phyloP scores from a whole-genome alignment of 768 basidiomycete species.

The Mycena amicta region DNA sequence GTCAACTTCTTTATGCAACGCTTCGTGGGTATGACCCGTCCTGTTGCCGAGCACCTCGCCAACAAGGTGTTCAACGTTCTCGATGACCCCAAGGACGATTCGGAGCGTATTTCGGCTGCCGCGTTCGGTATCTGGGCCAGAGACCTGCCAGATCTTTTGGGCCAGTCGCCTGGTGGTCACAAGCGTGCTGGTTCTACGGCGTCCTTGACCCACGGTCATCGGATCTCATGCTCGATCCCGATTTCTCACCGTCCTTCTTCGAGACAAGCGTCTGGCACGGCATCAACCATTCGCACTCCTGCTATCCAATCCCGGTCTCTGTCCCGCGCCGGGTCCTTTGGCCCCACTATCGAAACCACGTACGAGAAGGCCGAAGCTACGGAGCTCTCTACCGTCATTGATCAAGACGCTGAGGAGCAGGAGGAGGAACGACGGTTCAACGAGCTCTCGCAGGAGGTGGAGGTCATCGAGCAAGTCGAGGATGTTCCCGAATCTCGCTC shows the following conservation, averaged over 20 bases:
- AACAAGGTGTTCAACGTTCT: slow-evolving; percentile 83
- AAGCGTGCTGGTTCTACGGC: slow-evolving; percentile 59
- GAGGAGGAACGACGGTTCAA: slow-evolving; percentile 35
- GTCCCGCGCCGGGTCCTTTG: slow-evolving; percentile 67
- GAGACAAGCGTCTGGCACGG: slow-evolving; percentile 55
- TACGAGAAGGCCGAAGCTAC: slow-evolving; percentile 45
- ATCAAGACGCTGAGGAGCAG: slow-evolving; percentile 52
- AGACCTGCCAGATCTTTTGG: slow-evolving; percentile 76
- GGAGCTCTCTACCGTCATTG: slow-evolving; percentile 57
- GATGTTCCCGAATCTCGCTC: slow-evolving; percentile 54
- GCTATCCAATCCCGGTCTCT: slow-evolving; percentile 56
- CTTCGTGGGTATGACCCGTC: slow-evolving; percentile 85
- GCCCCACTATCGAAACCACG: slow-evolving; percentile 42
- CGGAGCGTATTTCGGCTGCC: slow-evolving; percentile 69
- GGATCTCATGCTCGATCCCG: slow-evolving; percentile 62
- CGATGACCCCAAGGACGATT: slow-evolving; percentile 63
- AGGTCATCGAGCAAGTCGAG: slow-evolving; percentile 36
- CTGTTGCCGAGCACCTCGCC: slow-evolving; percentile 88
- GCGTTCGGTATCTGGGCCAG: slow-evolving; percentile 88
- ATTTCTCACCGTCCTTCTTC: slow-evolving; percentile 74
- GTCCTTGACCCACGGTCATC: slow-evolving; percentile 62
- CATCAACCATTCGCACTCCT: slow-evolving; percentile 51
- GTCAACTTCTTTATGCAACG: slow-evolving; percentile 86
- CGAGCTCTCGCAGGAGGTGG: slow-evolving; percentile 12
- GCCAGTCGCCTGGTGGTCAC: slow-evolving; percentile 50